phyloP scores from a whole-genome alignment of 2,329 filamentous ascomycete species.

The Dactylellina parvicollis region DNA sequence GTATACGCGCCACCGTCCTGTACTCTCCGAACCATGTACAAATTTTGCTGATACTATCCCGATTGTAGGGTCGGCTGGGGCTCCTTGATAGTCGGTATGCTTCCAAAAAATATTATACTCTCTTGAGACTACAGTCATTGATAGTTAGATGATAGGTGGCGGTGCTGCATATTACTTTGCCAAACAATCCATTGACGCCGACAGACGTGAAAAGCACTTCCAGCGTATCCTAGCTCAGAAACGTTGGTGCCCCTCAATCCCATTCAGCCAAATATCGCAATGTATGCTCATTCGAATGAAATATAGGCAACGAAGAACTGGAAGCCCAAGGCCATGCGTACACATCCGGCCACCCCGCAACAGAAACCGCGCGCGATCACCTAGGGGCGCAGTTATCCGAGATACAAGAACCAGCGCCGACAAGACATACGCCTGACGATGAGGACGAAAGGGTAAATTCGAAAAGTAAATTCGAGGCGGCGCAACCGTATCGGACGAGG shows the following conservation, averaged over 20 bases:
- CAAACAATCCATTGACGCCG: constrained; percentile 91
- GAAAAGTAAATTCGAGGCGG: constrained; percentile 90
- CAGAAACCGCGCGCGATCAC: constrained; percentile 59
- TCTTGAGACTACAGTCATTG: background rate
- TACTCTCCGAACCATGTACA: no score
- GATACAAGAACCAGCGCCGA: constrained; percentile 87
- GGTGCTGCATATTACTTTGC: constrained; percentile 95
- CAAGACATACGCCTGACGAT: constrained; percentile 78
- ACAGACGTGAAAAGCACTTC: constrained; percentile 77
- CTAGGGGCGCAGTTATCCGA: constrained; percentile 71
- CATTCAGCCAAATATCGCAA: no score
- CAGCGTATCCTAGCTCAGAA: constrained; percentile 73
- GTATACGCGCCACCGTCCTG: constrained; percentile 62
- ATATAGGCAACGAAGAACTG: constrained; percentile 55
- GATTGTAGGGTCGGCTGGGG: constrained; percentile 84
- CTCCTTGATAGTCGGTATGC: constrained; percentile 80
- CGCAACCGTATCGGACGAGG: constrained; percentile 76
- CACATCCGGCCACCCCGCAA: constrained; percentile 42
- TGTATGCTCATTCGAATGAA: constrained; percentile 60
- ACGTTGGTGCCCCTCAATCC: constrained; percentile 44
- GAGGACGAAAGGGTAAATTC: constrained; percentile 74
- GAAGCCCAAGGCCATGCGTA: constrained; percentile 27
- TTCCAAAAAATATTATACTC: background rate
- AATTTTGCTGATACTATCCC: background rate
- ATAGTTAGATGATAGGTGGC: constrained; percentile 70